Percentiles rank a stretch among this genome's conserved stretches.
Evolutionary conservation across 2,329 filamentous ascomycete species (phyloP).

Genomic region (Macrophomina tecta): DNA sequence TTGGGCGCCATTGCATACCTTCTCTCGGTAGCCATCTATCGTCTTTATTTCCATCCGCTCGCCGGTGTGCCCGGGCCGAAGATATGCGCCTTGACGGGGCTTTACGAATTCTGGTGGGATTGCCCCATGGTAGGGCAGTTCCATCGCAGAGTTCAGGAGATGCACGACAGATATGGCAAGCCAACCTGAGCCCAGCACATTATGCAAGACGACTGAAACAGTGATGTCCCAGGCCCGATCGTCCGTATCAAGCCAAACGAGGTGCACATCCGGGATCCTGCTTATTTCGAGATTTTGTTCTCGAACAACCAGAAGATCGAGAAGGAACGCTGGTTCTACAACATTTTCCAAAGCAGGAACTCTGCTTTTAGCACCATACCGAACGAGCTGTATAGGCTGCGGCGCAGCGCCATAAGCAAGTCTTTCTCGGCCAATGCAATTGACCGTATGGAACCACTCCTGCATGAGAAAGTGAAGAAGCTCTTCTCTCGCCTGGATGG

Average conservation of each 20-base stretch:
- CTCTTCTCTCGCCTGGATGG: conserved; percentile 26
- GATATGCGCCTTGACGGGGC: conserved; percentile 25
- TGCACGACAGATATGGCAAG: conserved; percentile 18
- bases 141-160: not conserved
- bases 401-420: conserved; percentile 26
- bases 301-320: conserved; percentile 4
- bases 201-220: not conserved
- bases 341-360: not conserved
- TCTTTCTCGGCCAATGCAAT: conserved; percentile 30
- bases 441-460: conserved; percentile 15
- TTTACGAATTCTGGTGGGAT: conserved; percentile 28
- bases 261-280: conserved; percentile 36
- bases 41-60: conserved; percentile 27
- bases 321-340: conserved; percentile 30
- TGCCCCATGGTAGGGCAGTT: conserved; percentile 10
- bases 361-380: conserved; percentile 14
- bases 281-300: conserved; percentile 33
- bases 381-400: conserved; percentile 33
- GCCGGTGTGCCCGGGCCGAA: conserved; percentile 27
- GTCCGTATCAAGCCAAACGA: conserved; percentile 43
- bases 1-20: not conserved
- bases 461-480: conserved; percentile 29
- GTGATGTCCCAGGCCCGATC: conserved; percentile 35
- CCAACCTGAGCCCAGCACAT: not conserved
- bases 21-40: conserved; percentile 18